phyloP scores from a whole-genome alignment of 2,329 filamentous ascomycete genomes.

The Pseudonectria buxi region DNA sequence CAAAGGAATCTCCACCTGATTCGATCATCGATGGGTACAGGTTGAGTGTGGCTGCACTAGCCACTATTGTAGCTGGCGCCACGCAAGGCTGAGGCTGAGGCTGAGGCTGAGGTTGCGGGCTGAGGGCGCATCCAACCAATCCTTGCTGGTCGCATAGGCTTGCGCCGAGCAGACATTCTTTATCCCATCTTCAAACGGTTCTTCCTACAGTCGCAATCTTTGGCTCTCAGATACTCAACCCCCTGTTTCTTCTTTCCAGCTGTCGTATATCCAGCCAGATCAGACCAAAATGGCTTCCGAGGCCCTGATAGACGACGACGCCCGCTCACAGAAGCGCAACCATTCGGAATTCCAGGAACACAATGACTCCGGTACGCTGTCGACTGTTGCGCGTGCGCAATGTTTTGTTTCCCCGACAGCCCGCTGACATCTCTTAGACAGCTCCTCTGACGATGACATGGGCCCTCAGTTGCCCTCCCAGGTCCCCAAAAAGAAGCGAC shows the following conservation, averaged over 20 bases:
- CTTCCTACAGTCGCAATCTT: no score
- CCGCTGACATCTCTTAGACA: conserved; percentile 35
- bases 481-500: conserved; percentile 81
- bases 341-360: conserved; percentile 48
- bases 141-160: no score
- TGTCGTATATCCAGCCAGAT: background rate
- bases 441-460: conserved; percentile 85
- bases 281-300: conserved; percentile 19
- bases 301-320: conserved; percentile 24
- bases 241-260: no score
- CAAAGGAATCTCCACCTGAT: no score
- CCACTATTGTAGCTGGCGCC: conserved; percentile 16
- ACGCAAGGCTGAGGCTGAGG: conserved; percentile 15
- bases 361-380: conserved; percentile 34
- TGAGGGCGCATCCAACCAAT: no score
- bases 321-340: conserved; percentile 39
- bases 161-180: no score
- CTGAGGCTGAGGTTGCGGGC: no score
- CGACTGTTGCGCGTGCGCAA: background rate
- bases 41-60: conserved; percentile 1
- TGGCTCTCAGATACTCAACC: no score
- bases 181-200: no score
- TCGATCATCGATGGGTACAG: conserved; percentile 1
- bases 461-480: conserved; percentile 82
- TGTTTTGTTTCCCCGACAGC: conserved; percentile 1